Conservation (phyloP, 192 early-diverging fungal genomes). For the Linnemannia hyalina region DNA sequence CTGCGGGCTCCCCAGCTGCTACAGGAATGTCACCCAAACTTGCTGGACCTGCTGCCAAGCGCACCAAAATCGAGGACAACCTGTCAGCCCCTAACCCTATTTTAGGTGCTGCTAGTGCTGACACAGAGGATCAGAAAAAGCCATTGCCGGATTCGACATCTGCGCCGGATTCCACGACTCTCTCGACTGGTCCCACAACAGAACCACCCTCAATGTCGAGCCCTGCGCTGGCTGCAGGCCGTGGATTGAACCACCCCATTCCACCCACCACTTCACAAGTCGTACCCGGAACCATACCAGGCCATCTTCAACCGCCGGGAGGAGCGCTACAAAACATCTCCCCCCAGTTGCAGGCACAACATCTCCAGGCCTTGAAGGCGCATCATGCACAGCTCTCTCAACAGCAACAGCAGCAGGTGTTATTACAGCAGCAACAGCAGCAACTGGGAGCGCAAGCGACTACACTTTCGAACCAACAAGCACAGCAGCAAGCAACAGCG, state of each 20-base stretch:
- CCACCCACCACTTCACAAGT: neutral
- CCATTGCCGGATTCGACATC: neutral
- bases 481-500: neutral
- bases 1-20: conserved; percentile 43
- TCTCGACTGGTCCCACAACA: neutral
- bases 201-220: neutral
- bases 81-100: conserved; percentile 1
- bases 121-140: conserved; percentile 15
- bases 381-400: conserved; percentile 1
- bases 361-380: neutral
- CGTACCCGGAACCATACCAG: neutral
- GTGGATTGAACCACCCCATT: neutral
- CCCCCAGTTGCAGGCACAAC: conserved; percentile 9
- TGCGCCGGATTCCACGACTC: neutral
- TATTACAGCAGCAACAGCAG: conserved; percentile 16
- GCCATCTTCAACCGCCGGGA: conserved; percentile 5
- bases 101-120: neutral
- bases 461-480: conserved; percentile 11
- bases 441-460: neutral
- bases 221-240: neutral
- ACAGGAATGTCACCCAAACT: conserved; percentile 42
- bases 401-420: conserved; percentile 2
- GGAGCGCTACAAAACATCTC: neutral
- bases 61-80: conserved; percentile 36
- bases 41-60: conserved; percentile 32